phyloP scores from a whole-genome alignment of 768 basidiomycete species.

The Rhodotorula paludigena region DNA sequence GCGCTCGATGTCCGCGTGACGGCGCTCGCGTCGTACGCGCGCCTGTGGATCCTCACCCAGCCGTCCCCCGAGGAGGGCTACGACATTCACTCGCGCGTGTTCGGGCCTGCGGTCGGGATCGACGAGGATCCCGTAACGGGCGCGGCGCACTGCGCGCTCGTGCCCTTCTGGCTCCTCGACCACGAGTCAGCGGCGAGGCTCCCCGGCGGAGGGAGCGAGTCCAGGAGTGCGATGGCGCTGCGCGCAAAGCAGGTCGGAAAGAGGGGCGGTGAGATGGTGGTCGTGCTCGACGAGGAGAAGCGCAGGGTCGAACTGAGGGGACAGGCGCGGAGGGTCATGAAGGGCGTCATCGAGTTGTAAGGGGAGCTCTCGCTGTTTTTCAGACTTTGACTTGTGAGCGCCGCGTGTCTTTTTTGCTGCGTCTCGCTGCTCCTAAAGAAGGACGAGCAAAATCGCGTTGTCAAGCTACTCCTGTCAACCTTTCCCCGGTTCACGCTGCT shows the following conservation, averaged over 20 bases:
- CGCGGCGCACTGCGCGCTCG: slow-evolving; percentile 44
- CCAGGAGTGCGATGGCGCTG: neutral
- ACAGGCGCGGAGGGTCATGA: slow-evolving; percentile 15
- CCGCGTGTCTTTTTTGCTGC: too few species aligned
- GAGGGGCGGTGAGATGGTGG: slow-evolving; percentile 16
- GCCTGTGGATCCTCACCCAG: slow-evolving; percentile 38
- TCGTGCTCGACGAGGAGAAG: neutral
- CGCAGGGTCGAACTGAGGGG: slow-evolving; percentile 14
- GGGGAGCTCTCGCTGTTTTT: too few species aligned
- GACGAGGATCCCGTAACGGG: slow-evolving; percentile 47
- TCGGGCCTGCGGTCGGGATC: slow-evolving; percentile 40
- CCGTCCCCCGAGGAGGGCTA: slow-evolving; percentile 12
- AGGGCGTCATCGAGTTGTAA: slow-evolving; percentile 12
- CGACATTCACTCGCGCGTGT: slow-evolving; percentile 46
- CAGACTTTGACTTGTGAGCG: too few species aligned
- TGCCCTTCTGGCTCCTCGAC: slow-evolving; percentile 43
- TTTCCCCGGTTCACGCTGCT: too few species aligned
- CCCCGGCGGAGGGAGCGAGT: too few species aligned
- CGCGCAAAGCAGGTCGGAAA: slow-evolving; percentile 11
- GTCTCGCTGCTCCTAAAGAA: too few species aligned
- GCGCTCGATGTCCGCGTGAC: neutral
- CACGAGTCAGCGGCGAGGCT: neutral
- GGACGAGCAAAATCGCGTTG: too few species aligned
- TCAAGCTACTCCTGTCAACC: too few species aligned
- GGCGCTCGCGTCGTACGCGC: neutral